Evolutionary conservation across 2,329 filamentous ascomycete species (phyloP), one percentile per base, ranked within the genome.

Genomic region (Nannizziopsis barbatae): DNA sequence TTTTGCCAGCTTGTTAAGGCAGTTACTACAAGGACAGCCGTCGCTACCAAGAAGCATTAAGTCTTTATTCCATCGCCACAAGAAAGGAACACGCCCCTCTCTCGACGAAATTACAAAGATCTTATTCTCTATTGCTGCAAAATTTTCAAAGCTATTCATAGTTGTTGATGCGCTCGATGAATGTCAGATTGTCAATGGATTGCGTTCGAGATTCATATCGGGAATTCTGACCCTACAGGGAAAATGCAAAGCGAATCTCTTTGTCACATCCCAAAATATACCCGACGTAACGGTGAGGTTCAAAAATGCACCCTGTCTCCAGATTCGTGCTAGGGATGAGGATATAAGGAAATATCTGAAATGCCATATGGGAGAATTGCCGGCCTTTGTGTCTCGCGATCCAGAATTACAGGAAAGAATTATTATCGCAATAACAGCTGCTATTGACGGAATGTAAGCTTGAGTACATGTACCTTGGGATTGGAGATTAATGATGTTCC

Each of bases 91-190:
- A 14, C 47, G 49, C 5, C 47, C 50, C 8, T 45, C 38, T 5
- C n/a, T 40, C 5, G 43, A 49, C 3, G 43, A 56, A 33, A 32
- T 57, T 17, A 48, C 35, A 9, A 37, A 10, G 2, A 33, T 39
- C 2, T 43, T 58, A 10, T 22, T 44, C 6, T 20, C 31, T 1
- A 15, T 50, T 14, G n/a, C 37, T 12, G 3, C 3, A 10, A 5
- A 4, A 5, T 57, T 48, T 42, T 42, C 47, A 18, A 37, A 44
- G 40, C 30, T 49, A 5, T 57, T 53, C 20, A 49, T 58, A 30
- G 30, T 57, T 18, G 31, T 58, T 15, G 57, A 58, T 49, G 57
- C 53, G 8, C 41, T 58, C 5, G 56, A 58, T 46, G 56, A 57
- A 51, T 55, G 20, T n/a, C 11, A 43, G 1, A 37, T 42, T 15